These are phyloP conservation scores for Pichia californica DNA, from an alignment of 805 yeast species.

Conservation along the genomic window DNA sequence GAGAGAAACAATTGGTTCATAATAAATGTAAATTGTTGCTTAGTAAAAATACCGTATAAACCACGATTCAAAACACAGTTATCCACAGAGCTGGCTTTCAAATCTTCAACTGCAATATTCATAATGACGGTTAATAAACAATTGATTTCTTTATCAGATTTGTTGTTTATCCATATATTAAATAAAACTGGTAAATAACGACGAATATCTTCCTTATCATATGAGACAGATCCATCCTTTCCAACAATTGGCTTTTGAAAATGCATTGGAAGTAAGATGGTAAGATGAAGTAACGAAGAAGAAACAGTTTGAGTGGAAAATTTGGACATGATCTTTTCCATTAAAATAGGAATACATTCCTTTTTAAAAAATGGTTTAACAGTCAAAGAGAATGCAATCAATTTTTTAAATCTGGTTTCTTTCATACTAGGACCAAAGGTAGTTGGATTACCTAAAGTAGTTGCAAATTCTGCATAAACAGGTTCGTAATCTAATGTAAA, in stretches of 20 bases:
- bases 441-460: conserved; percentile 41
- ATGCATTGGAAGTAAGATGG: conserved; percentile 45
- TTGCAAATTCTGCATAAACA: conserved; percentile 32
- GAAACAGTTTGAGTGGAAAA: conserved; percentile 50
- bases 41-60: conserved; percentile 56
- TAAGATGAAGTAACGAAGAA: conserved; percentile 44
- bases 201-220: conserved; percentile 28
- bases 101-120: conserved; percentile 45
- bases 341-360: conserved; percentile 42
- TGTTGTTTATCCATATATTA: conserved; percentile 61
- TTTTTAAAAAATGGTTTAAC: conserved; percentile 50
- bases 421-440: conserved; percentile 43
- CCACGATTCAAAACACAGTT: conserved; percentile 33
- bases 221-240: conserved; percentile 15
- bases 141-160: conserved; percentile 45
- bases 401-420: conserved; percentile 40
- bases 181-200: conserved; percentile 60
- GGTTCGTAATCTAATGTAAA: conserved; percentile 47
- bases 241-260: conserved; percentile 24
- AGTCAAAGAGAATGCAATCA: conserved; percentile 46
- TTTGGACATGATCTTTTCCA: conserved; percentile 44
- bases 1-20: conserved; percentile 44
- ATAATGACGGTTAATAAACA: conserved; percentile 63
- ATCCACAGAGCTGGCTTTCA: conserved; percentile 29
- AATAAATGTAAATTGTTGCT: conserved; percentile 52